Evolutionary conservation across 345 rosid genomes (phyloP).

Genomic region (Melaleuca alternifolia): DNA sequence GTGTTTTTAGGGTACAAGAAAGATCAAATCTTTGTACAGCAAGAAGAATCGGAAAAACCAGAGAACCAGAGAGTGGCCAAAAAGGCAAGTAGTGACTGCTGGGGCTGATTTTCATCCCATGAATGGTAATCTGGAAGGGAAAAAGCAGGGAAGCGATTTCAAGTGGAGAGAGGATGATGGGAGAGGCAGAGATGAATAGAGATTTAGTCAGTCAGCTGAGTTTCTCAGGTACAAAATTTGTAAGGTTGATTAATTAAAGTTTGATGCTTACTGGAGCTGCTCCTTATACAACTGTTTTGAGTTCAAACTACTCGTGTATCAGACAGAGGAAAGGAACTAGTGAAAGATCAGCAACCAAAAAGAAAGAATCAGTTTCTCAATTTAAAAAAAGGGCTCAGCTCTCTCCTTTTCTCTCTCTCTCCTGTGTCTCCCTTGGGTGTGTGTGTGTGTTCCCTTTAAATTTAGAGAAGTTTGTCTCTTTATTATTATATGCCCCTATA

Average conservation of each 20-base stretch:
- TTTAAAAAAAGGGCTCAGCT: background rate
- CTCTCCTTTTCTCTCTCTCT: background rate
- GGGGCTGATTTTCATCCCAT: background rate
- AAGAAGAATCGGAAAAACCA: background rate
- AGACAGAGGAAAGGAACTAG: background rate
- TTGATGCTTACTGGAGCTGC: conserved; percentile 1
- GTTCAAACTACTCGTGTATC: conserved; percentile 3
- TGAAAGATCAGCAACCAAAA: background rate
- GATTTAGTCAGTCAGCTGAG: background rate
- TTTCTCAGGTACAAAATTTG: background rate
- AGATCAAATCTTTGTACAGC: conserved; percentile 17
- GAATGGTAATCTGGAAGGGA: background rate
- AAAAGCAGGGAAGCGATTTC: background rate
- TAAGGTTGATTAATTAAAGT: background rate
- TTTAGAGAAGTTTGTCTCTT: background rate
- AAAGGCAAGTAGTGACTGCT: background rate
- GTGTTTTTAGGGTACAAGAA: conserved; percentile 13
- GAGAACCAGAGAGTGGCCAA: background rate
- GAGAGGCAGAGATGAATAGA: background rate
- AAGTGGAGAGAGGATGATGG: background rate
- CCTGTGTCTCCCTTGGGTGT: background rate
- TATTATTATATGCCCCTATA: background rate
- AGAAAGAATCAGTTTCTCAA: background rate
- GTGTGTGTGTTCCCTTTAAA: background rate
- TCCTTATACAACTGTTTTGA: background rate